A percentile compares a stretch with the other conserved stretches of the same genome.
Conservation (phyloP, 106 monocot species). For the Allium fistulosum region DNA sequence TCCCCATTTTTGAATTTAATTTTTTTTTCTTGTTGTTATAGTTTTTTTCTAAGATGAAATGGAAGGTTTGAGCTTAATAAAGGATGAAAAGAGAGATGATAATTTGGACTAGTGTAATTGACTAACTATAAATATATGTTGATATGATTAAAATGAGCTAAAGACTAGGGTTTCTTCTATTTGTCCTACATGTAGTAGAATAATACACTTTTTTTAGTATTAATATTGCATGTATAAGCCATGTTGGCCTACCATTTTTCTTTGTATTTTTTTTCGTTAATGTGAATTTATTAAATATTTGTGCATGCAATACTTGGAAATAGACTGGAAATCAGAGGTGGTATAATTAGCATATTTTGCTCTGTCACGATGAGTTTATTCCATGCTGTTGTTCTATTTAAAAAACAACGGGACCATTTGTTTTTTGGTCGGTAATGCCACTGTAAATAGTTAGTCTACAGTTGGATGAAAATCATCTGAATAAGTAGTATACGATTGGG, state of each 20-base stretch:
- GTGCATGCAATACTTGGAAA: background rate
- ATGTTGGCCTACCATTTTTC: background rate
- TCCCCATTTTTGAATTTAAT: slow-evolving; percentile 29
- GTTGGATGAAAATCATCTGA: too few relatives aligned
- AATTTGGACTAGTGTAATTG: slow-evolving; percentile 4
- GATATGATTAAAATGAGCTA: slow-evolving; percentile 3
- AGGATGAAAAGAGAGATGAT: background rate
- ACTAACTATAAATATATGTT: background rate
- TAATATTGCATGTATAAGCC: slow-evolving; percentile 2
- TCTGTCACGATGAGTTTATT: too few relatives aligned
- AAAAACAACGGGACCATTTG: too few relatives aligned
- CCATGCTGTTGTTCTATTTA: too few relatives aligned
- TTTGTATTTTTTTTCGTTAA: background rate
- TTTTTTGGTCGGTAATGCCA: too few relatives aligned
- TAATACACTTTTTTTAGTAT: background rate
- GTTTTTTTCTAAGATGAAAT: background rate
- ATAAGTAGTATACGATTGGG: too few relatives aligned
- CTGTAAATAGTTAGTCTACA: too few relatives aligned
- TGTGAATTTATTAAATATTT: background rate
- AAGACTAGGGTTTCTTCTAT: slow-evolving; percentile 12
- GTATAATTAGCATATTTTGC: too few relatives aligned
- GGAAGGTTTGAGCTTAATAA: background rate
- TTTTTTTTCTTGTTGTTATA: background rate
- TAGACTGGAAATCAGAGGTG: background rate
- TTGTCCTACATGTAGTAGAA: slow-evolving; percentile 6